phyloP scores from a whole-genome alignment of 108 stramenopile species.

The Nitzschia sp. region DNA sequence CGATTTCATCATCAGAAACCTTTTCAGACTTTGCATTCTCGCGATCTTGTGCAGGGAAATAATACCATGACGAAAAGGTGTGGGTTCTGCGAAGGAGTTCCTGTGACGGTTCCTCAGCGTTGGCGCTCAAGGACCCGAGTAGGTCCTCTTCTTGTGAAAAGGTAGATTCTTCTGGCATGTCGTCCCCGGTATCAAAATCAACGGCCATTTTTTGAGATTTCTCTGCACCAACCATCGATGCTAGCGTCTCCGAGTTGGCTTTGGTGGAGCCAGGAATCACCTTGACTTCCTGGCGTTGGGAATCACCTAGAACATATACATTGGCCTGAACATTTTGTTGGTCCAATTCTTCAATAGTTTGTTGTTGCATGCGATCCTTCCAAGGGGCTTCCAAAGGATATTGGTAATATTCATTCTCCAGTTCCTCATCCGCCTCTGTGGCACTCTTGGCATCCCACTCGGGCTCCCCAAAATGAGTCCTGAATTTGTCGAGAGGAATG shows the following conservation, averaged over 20 bases:
- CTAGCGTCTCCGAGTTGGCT: slow-evolving; percentile 18
- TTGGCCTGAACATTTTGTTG: slow-evolving; percentile 12
- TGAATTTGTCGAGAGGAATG: slow-evolving; percentile 26
- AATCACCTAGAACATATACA: slow-evolving; percentile 12
- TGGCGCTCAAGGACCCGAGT: background rate
- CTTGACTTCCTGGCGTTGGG: slow-evolving; percentile 10
- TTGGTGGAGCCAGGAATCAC: slow-evolving; percentile 21
- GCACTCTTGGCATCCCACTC: slow-evolving; percentile 33
- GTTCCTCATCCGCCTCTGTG: slow-evolving; percentile 2
- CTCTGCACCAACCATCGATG: slow-evolving; percentile 3
- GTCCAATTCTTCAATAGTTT: slow-evolving; percentile 9
- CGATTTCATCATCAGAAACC: slow-evolving; percentile 21
- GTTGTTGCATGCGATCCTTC: slow-evolving; percentile 25
- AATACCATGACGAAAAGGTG: slow-evolving; percentile 26
- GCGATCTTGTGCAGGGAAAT: slow-evolving; percentile 2
- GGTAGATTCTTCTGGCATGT: background rate
- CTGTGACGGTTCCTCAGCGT: background rate
- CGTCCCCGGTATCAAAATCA: slow-evolving; percentile 16
- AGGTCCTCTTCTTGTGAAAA: background rate
- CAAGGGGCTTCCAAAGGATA: slow-evolving; percentile 27
- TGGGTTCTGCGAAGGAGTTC: slow-evolving; percentile 8
- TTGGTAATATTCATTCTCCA: slow-evolving; percentile 19
- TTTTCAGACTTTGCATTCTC: background rate
- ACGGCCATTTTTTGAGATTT: slow-evolving; percentile 11
- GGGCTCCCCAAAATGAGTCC: slow-evolving; percentile 32